Base-by-base conservation (phyloP, 139 green algal genomes). In the Chlorella sp. region DNA sequence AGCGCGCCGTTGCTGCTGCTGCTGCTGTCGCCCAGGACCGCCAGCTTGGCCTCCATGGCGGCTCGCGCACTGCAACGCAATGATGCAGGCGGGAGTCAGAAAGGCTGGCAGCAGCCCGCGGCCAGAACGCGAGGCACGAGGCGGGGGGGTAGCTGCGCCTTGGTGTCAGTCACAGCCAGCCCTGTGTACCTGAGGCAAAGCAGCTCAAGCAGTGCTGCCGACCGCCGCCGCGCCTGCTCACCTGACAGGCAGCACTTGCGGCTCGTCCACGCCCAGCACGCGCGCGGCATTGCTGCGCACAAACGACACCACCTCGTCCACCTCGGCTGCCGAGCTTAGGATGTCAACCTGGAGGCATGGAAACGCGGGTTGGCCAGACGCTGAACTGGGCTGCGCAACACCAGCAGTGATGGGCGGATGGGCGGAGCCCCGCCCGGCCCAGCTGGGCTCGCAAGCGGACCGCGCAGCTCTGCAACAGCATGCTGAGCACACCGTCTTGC, bases 271-370 rank as follows among this genome's bases (percentile, higher is more conserved):
- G 19, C 87, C 89, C 41, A 97, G 85, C 68, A 96, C 43, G 0
- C 86, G 64, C 67, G 80, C 84, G 22, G 94, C 95, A 77, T 97
- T 98, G 79, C 91, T 80, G 5, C 75, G 64, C 73, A 99, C 96
- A 87, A 98, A 98, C 28, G 76, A 64, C 38, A 81, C 80, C 51
- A 97, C 93, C 77, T 96, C 90, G 0, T 92, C 80, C 1, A 98
- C 92, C 86, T 98, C 95, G 0, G 87, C 65, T 9, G 88, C 51
- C 24, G 41, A 85, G 16, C 73, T 76, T 28, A 99, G 88, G 69
- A 97, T 91, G 87, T 99, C 97, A 0, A 91, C 88, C 86, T 90
- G 86, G 64, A 54, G 0, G 51, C 48, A 46, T 0, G 58, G 36
- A 3, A 17, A 36, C 11, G 38, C 46, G 48, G 62, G n/a, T 20